These are phyloP conservation scores for Trematosphaeria pertusa DNA, from an alignment of 2,329 filamentous ascomycete species.

Conservation along the genomic window DNA sequence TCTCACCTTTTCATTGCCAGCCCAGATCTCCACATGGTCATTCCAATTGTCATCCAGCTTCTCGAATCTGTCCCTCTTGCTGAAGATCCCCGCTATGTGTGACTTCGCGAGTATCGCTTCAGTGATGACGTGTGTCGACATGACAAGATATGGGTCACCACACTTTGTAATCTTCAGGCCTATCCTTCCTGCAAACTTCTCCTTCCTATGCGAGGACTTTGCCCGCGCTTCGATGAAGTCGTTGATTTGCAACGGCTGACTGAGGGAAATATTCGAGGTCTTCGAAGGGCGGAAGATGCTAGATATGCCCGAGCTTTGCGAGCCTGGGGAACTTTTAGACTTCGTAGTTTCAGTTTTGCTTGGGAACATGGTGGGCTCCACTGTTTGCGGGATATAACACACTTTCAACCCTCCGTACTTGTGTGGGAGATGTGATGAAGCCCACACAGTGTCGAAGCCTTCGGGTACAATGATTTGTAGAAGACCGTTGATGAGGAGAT, in stretches of 20 bases:
- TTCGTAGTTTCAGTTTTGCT: slow-evolving; percentile 14
- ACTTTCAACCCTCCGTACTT: slow-evolving; percentile 25
- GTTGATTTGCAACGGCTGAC: slow-evolving; percentile 20
- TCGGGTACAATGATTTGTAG: slow-evolving; percentile 23
- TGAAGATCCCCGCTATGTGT: slow-evolving; percentile 12
- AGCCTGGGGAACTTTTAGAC: background rate
- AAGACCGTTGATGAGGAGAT: slow-evolving; percentile 21
- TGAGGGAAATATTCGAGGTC: background rate
- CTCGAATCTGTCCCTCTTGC: slow-evolving; percentile 10
- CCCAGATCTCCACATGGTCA: slow-evolving; percentile 27
- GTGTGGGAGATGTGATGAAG: slow-evolving; percentile 24
- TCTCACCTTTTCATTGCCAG: slow-evolving; percentile 23
- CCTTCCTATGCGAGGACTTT: slow-evolving; percentile 15
- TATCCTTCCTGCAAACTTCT: slow-evolving; percentile 23
- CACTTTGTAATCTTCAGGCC: slow-evolving; percentile 19
- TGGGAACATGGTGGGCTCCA: slow-evolving; percentile 21
- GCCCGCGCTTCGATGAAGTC: slow-evolving; percentile 27
- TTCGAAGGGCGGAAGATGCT: slow-evolving; percentile 9
- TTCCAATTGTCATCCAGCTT: slow-evolving; percentile 25
- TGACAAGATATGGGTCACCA: slow-evolving; percentile 19
- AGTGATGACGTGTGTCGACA: slow-evolving; percentile 30
- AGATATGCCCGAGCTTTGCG: slow-evolving; percentile 5
- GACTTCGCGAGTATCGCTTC: slow-evolving; percentile 27
- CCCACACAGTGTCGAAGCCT: slow-evolving; percentile 21
- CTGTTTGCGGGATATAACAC: slow-evolving; percentile 21